Evolutionary conservation across 148 eudicot genomes (phyloP).

Genomic region (Rhododendron molle): DNA sequence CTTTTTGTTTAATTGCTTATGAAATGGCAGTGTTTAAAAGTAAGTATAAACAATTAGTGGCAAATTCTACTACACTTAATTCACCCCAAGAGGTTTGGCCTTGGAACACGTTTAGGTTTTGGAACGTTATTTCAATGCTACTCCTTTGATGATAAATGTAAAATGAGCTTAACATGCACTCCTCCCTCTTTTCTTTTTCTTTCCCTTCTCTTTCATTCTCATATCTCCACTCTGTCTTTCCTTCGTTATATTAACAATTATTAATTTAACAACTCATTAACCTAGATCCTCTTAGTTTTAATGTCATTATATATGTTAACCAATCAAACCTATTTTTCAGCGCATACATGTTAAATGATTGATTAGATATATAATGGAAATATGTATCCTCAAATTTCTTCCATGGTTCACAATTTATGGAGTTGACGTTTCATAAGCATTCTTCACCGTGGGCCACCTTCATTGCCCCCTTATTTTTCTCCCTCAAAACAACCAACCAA

Average conservation of each 20-base stretch:
- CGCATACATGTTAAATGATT: neutral
- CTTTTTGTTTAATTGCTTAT: conserved; percentile 1
- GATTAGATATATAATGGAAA: neutral
- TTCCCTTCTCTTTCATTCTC: neutral
- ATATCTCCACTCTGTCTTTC: neutral
- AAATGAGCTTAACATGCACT: neutral
- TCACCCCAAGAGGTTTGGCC: neutral
- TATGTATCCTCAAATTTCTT: neutral
- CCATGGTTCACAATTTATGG: neutral
- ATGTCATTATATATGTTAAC: neutral
- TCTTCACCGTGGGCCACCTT: neutral
- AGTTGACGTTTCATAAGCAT: neutral
- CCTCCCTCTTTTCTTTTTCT: neutral
- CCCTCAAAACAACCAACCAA: neutral
- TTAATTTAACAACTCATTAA: neutral
- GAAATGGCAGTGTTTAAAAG: neutral
- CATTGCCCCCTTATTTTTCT: neutral
- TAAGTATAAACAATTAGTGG: neutral
- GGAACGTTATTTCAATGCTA: neutral
- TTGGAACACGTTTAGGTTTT: neutral
- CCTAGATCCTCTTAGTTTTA: neutral
- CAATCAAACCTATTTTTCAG: neutral
- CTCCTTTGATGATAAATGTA: neutral
- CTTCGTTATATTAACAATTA: neutral
- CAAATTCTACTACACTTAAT: neutral